phyloP scores from a whole-genome alignment of 139 green algal genomes.

The Chlorella vulgaris region DNA sequence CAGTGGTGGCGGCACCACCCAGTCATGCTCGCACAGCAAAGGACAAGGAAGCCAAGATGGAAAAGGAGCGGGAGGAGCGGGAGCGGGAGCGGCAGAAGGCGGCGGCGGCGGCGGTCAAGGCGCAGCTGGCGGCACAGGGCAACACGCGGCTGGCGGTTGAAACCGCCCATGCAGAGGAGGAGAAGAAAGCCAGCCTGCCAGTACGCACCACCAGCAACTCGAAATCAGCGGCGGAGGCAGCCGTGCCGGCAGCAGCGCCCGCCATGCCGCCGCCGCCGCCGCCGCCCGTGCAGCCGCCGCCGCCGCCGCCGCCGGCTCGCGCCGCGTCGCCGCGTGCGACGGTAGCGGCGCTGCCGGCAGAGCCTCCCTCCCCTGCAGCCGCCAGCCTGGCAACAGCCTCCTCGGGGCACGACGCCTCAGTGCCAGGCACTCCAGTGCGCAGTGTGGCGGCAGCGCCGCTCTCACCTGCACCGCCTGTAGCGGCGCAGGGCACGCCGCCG shows the following conservation, averaged over 20 bases:
- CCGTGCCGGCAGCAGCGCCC: not conserved
- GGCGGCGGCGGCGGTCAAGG: constrained; percentile 74
- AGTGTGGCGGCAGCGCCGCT: not conserved
- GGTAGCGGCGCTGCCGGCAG: not conserved
- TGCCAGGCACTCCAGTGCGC: constrained; percentile 23
- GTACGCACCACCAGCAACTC: not conserved
- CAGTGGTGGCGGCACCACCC: constrained; percentile 56
- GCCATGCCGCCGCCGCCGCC: constrained; percentile 6
- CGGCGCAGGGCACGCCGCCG: constrained; percentile 3
- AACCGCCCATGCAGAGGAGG: constrained; percentile 7
- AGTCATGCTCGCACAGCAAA: constrained; percentile 6
- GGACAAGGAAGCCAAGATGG: constrained; percentile 56
- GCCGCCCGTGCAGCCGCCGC: constrained; percentile 12
- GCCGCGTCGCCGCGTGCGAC: not conserved
- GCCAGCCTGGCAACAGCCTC: not conserved
- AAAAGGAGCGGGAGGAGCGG: constrained; percentile 66
- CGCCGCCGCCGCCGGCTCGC: not conserved
- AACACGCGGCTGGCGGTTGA: constrained; percentile 45
- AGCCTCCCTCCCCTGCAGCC: constrained; percentile 6
- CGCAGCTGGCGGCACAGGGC: constrained; percentile 78
- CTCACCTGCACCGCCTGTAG: not conserved
- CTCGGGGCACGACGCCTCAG: not conserved
- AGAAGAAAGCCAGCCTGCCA: constrained; percentile 7
- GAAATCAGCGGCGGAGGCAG: not conserved
- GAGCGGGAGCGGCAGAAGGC: constrained; percentile 78